phyloP scores from a whole-genome alignment of 495 filamentous ascomycete species.

The Terfezia claveryi region DNA sequence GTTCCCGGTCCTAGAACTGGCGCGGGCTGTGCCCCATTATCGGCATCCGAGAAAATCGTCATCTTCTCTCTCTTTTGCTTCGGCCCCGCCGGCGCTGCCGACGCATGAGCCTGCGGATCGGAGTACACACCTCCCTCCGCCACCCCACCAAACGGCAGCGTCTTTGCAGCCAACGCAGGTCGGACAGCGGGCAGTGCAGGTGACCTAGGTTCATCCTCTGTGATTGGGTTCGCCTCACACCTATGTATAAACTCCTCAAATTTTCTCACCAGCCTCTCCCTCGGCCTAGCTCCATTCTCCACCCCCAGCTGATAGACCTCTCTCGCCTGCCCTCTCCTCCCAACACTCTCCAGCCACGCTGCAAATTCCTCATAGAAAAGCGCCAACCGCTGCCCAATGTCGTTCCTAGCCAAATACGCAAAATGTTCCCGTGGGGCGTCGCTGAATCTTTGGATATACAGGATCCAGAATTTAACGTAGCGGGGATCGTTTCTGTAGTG shows the following conservation, averaged over 20 bases:
- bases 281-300: slow-evolving; percentile 66
- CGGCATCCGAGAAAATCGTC: slow-evolving; percentile 68
- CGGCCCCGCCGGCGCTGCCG: slow-evolving; percentile 26
- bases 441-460: slow-evolving; percentile 79
- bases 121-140: slow-evolving; percentile 6
- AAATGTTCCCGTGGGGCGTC: slow-evolving; percentile 83
- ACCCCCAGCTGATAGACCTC: slow-evolving; percentile 81
- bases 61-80: slow-evolving; percentile 60
- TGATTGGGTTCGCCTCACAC: slow-evolving; percentile 37
- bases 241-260: slow-evolving; percentile 74
- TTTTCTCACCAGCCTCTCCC: slow-evolving; percentile 60
- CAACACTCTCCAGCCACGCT: slow-evolving; percentile 65
- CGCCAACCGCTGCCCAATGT: slow-evolving; percentile 66
- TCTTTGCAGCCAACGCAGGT: slow-evolving; percentile 66
- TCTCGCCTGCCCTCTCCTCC: slow-evolving; percentile 75
- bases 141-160: slow-evolving; percentile 4
- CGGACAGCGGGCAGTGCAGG: slow-evolving; percentile 68
- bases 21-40: slow-evolving; percentile 24
- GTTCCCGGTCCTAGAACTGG: slow-evolving; percentile 27
- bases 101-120: slow-evolving; percentile 46
- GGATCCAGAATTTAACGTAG: slow-evolving; percentile 81
- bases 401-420: slow-evolving; percentile 70
- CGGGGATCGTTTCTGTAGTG: slow-evolving; percentile 91
- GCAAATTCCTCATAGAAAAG: slow-evolving; percentile 98
- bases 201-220: slow-evolving; percentile 45